Evolutionary conservation across 2,329 filamentous ascomycete species (phyloP).

Genomic region (Claviceps sp.): DNA sequence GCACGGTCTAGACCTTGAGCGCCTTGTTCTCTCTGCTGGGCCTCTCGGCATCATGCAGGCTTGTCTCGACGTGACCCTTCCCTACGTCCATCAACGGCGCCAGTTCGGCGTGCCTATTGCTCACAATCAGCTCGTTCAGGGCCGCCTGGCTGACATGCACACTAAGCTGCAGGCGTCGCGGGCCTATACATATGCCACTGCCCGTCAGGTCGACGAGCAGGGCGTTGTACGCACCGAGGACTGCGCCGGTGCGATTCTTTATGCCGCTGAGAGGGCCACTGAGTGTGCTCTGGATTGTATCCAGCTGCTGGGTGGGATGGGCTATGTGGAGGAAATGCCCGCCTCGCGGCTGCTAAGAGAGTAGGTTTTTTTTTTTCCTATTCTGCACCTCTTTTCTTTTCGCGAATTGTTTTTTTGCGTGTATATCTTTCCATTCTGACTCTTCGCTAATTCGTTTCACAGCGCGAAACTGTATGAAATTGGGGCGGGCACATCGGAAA

Average conservation of each 20-base stretch:
- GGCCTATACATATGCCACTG: conserved; percentile 81
- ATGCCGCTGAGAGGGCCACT: conserved; percentile 80
- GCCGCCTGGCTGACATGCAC: conserved; percentile 93
- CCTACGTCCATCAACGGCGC: conserved; percentile 76
- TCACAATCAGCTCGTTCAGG: conserved; percentile 86
- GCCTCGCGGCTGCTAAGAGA: conserved; percentile 71
- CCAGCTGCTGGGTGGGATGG: conserved; percentile 88
- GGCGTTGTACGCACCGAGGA: conserved; percentile 70
- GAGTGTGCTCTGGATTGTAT: conserved; percentile 80
- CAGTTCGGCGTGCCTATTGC: conserved; percentile 83
- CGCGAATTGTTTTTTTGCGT: neutral
- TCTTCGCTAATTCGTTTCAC: neutral
- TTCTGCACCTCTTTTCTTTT: neutral
- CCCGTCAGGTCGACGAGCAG: conserved; percentile 63
- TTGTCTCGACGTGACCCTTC: conserved; percentile 69
- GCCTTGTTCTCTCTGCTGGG: conserved; percentile 80
- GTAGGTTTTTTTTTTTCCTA: conserved; percentile 24
- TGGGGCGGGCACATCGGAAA: conserved; percentile 88
- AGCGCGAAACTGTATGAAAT: conserved; percentile 82
- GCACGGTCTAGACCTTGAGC: conserved; percentile 90
- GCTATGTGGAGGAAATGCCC: conserved; percentile 90
- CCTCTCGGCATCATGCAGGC: conserved; percentile 93
- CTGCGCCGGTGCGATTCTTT: conserved; percentile 87
- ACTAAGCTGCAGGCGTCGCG: conserved; percentile 74
- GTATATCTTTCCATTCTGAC: too few species aligned